Evolutionary conservation across 768 basidiomycete genomes (phyloP).

Genomic region (Goffeauzyma gilvescens): DNA sequence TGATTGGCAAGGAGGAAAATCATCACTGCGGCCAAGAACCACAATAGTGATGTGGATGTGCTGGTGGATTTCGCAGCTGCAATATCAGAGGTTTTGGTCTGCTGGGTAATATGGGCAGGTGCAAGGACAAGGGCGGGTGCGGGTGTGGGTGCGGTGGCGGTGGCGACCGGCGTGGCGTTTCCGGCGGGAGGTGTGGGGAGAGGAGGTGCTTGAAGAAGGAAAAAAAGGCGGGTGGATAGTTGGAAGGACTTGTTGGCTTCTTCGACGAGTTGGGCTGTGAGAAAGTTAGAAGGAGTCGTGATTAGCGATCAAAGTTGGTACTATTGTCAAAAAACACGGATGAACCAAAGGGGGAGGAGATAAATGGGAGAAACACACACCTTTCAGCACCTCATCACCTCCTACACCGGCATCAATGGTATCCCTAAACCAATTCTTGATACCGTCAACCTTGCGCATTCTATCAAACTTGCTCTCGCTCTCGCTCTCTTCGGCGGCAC

Average conservation of each 20-base stretch:
- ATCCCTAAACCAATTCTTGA: constrained; percentile 52
- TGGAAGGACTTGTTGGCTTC: constrained; percentile 10
- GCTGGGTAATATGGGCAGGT: too few relatives aligned
- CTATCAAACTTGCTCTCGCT: constrained; percentile 16
- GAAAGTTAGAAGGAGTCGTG: not conserved
- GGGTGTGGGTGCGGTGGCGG: too few relatives aligned
- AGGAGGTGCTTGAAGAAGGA: constrained; percentile 4
- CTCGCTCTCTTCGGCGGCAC: constrained; percentile 4
- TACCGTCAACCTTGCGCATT: constrained; percentile 40
- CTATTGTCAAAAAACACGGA: not conserved
- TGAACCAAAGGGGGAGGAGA: not conserved
- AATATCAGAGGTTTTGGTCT: too few relatives aligned
- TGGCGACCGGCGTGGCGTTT: too few relatives aligned
- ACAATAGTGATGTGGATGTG: too few relatives aligned
- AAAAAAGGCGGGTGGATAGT: constrained; percentile 7
- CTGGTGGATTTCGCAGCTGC: too few relatives aligned
- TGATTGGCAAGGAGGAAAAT: too few relatives aligned
- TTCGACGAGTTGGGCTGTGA: constrained; percentile 3
- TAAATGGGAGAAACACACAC: not conserved
- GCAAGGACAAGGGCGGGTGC: too few relatives aligned
- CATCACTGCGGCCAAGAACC: too few relatives aligned
- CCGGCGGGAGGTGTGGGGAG: too few relatives aligned
- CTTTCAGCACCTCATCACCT: constrained; percentile 11
- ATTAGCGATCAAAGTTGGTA: too few relatives aligned
- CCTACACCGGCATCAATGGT: constrained; percentile 24